Evolutionary conservation across 2,329 filamentous ascomycete genomes (phyloP), one percentile per base, ranked within the genome.

Genomic region (Epichloe bromicola): DNA sequence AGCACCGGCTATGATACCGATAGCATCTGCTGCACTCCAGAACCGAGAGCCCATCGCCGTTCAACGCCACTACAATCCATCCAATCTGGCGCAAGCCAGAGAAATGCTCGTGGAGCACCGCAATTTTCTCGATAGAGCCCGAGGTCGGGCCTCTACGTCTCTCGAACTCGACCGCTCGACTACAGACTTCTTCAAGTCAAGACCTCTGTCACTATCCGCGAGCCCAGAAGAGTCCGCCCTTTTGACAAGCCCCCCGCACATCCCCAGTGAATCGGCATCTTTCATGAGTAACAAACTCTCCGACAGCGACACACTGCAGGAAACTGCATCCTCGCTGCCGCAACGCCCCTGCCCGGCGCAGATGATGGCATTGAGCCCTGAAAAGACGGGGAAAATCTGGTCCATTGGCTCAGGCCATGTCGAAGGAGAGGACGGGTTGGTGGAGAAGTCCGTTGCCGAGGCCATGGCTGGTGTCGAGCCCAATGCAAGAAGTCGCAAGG

Each of bases 311-410:
- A 49, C 54, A 38, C 15, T n/a, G 6, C 26, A 26, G 20, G 47
- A 34, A n/a, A 48, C 36, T 17, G 53, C 51, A 50, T 42, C 56
- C 60, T 34, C 56, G 58, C 33, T 52, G 56, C 60, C 63, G n/a
- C 61, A 64, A 36, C 64, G 66, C 38, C 61, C 65, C 51, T 68
- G 66, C 62, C 68, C 63, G 23, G 71, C 75, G 4, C 69, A 73
- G 46, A 67, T 71, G 10, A 53, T 69, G 12, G 69, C 69, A 17
- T 64, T 67, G 54, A 73, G 66, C 0, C 67, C 75, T 0, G 79
- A 82, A 60, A 82, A 81, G 61, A 76, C 73, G 17, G 79, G 81
- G 61, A 82, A 82, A 61, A 74, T 76, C 36, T 83, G 79, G 80
- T 83, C 79, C 19, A 82, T 83, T 61, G 78, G 76, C 4, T 71